Conservation (phyloP, 768 basidiomycete species). For the Trametes villosa region DNA sequence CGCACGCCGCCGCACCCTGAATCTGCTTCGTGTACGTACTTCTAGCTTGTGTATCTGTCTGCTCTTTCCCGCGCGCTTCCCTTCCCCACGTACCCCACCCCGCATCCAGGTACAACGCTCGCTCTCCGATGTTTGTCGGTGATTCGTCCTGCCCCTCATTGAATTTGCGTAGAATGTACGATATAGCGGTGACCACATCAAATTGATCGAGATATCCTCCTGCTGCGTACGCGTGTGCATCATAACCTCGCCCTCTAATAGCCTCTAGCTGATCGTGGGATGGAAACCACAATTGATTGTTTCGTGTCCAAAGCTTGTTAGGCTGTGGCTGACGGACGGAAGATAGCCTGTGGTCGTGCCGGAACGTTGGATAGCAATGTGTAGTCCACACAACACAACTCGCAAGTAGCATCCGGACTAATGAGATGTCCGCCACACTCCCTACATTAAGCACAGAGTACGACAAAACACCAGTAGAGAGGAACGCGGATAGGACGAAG, state of each 20-base stretch:
- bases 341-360: no score
- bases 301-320: neutral
- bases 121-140: no score
- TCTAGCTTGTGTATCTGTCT: neutral
- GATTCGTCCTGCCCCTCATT: no score
- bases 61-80: neutral
- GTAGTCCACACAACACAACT: neutral
- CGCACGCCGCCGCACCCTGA: neutral
- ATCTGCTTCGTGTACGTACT: constrained; percentile 19
- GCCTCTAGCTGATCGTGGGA: no score
- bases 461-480: neutral
- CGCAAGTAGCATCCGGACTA: neutral
- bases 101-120: no score
- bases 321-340: no score
- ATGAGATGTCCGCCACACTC: neutral
- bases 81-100: no score
- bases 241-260: neutral
- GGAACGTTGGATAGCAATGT: no score
- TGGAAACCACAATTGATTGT: no score
- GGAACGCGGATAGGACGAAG: neutral
- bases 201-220: neutral
- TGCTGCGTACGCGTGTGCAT: no score
- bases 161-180: constrained; percentile 8
- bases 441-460: constrained; percentile 6
- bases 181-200: constrained; percentile 3